phyloP scores from a whole-genome alignment of 2,329 filamentous ascomycete genomes.

The Fusarium anthophilum region DNA sequence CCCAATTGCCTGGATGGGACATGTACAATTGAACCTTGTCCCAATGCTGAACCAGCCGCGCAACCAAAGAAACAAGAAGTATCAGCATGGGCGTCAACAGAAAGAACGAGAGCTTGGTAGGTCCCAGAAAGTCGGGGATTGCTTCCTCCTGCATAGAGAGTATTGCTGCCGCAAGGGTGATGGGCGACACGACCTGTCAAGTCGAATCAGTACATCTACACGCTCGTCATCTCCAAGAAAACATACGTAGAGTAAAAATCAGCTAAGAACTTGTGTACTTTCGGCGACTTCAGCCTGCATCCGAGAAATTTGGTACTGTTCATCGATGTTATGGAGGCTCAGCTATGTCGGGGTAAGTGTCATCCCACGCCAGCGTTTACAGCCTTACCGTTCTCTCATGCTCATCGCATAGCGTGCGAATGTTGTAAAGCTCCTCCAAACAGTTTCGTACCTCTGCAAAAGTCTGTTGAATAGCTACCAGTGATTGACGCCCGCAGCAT shows the following conservation, averaged over 20 bases:
- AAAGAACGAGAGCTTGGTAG: not conserved
- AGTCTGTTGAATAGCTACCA: not conserved
- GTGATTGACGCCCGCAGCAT: not conserved
- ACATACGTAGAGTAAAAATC: not conserved
- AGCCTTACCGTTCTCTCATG: not conserved
- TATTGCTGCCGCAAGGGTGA: not conserved
- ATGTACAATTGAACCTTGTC: not conserved
- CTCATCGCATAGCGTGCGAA: not conserved
- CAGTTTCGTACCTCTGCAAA: not conserved
- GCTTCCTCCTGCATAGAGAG: slow-evolving; percentile 25
- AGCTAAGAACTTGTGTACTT: not conserved
- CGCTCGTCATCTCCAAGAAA: rapidly evolving
- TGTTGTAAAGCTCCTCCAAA: not conserved
- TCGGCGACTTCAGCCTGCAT: not conserved
- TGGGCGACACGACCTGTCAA: not conserved
- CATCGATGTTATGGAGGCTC: not conserved
- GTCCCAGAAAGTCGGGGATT: not conserved
- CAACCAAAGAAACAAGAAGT: not conserved
- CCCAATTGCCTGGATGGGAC: not conserved
- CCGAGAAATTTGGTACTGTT: not conserved
- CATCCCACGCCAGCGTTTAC: rapidly evolving
- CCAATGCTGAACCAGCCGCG: not conserved
- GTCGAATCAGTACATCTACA: not conserved
- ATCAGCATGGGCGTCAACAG: not conserved
- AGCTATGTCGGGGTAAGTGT: not conserved